These are phyloP conservation scores for Calonectria henricotiae DNA, from an alignment of 2,329 filamentous ascomycete genomes.

Conservation along the genomic window DNA sequence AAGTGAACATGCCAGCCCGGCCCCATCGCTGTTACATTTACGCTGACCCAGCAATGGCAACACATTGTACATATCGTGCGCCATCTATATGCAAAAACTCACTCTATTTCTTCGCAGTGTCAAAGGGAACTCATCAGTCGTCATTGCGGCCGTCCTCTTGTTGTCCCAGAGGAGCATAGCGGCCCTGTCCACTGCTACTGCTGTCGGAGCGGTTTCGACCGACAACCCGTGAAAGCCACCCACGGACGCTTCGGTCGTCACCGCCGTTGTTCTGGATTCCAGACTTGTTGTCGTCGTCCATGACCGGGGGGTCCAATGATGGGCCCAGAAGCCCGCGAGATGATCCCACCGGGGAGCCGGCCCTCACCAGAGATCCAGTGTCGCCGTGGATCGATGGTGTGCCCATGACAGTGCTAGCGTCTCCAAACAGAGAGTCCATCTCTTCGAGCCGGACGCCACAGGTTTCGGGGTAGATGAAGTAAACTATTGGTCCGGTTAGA, in stretches of 20 bases:
- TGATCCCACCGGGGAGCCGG: slow-evolving; percentile 81
- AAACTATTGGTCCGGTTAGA: slow-evolving; percentile 75
- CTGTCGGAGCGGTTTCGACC: slow-evolving; percentile 60
- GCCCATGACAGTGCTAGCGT: slow-evolving; percentile 85
- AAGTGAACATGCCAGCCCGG: slow-evolving; percentile 16
- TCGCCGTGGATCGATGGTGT: slow-evolving; percentile 86
- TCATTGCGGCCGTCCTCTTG: slow-evolving; percentile 58
- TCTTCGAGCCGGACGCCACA: slow-evolving; percentile 96
- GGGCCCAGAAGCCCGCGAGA: slow-evolving; percentile 75
- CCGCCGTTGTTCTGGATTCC: slow-evolving; percentile 56
- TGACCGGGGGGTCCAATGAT: slow-evolving; percentile 83
- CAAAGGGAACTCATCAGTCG: slow-evolving; percentile 46
- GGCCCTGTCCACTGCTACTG: slow-evolving; percentile 60
- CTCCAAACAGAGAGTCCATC: slow-evolving; percentile 95
- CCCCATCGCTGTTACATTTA: slow-evolving; percentile 24
- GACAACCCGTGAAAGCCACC: slow-evolving; percentile 66
- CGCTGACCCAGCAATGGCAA: slow-evolving; percentile 42
- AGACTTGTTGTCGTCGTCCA: slow-evolving; percentile 67
- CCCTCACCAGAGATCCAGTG: slow-evolving; percentile 85
- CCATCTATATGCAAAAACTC: slow-evolving; percentile 61
- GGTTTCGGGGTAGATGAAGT: slow-evolving; percentile 97
- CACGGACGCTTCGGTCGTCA: slow-evolving; percentile 64
- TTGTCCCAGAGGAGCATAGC: slow-evolving; percentile 63
- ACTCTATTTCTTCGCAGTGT: slow-evolving; percentile 48
- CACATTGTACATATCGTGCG: slow-evolving; percentile 43